Percentiles rank a stretch among this genome's conserved stretches.
phyloP scores from a whole-genome alignment of 805 yeast genomes.

The Yamadazyma sp. region DNA sequence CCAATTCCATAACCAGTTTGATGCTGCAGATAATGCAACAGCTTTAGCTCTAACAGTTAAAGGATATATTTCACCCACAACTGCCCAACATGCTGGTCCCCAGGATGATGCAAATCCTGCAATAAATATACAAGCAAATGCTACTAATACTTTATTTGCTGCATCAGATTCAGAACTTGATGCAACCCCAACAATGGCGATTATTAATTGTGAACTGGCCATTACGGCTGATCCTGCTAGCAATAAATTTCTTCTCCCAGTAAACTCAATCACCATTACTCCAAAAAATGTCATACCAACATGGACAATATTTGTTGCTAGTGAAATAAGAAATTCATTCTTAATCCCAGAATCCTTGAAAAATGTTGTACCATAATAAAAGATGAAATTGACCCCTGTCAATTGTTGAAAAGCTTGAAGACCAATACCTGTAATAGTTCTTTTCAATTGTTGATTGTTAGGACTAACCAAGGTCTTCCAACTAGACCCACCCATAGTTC shows the following conservation, averaged over 20 bases:
- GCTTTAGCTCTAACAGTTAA: slow-evolving; percentile 39
- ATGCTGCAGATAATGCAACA: slow-evolving; percentile 36
- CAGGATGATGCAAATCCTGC: slow-evolving; percentile 40
- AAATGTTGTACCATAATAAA: slow-evolving; percentile 85
- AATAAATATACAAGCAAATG: slow-evolving; percentile 39
- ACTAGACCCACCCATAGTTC: slow-evolving; percentile 49
- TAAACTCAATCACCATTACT: slow-evolving; percentile 24
- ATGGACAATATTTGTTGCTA: slow-evolving; percentile 40
- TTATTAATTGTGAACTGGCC: slow-evolving; percentile 54
- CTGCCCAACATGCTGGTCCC: slow-evolving; percentile 42
- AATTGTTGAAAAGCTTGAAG: slow-evolving; percentile 84
- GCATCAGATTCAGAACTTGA: slow-evolving; percentile 28
- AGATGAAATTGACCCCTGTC: slow-evolving; percentile 86
- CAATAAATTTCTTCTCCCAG: slow-evolving; percentile 66
- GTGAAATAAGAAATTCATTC: slow-evolving; percentile 43
- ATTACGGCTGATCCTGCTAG: slow-evolving; percentile 61
- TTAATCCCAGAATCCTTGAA: slow-evolving; percentile 63
- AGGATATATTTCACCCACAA: slow-evolving; percentile 35
- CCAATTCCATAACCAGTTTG: slow-evolving; percentile 43
- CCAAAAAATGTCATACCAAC: slow-evolving; percentile 39
- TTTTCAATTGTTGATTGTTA: slow-evolving; percentile 50
- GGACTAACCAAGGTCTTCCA: slow-evolving; percentile 58
- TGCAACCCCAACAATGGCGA: slow-evolving; percentile 42
- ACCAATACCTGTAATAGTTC: slow-evolving; percentile 55
- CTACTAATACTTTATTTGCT: slow-evolving; percentile 32